Evolutionary conservation across 257 asterid genomes (phyloP).

Genomic region (Striga asiatica): DNA sequence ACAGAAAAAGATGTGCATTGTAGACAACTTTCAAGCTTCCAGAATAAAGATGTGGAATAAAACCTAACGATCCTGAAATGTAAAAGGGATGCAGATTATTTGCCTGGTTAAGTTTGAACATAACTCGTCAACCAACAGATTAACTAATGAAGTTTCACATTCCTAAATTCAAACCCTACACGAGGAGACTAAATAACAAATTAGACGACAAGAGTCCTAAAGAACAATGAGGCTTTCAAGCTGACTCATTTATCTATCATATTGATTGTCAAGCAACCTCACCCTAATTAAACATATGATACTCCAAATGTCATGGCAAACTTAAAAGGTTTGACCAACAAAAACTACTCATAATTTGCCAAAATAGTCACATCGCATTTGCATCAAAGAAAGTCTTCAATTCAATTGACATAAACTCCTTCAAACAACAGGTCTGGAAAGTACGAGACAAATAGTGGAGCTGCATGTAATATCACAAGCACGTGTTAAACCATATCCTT

Average conservation of each 20-base stretch:
- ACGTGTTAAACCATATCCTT: conserved; percentile 2
- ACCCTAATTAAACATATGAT: background rate
- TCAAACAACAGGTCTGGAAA: background rate
- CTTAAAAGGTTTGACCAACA: background rate
- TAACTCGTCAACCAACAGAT: background rate
- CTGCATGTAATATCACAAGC: background rate
- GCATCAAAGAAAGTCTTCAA: background rate
- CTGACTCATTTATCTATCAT: background rate
- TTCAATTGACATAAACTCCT: background rate
- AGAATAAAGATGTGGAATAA: background rate
- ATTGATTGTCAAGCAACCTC: background rate
- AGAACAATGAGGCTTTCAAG: background rate
- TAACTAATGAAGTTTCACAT: background rate
- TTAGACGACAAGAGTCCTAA: background rate
- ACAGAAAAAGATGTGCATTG: background rate
- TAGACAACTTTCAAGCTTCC: background rate
- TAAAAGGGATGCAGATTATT: background rate
- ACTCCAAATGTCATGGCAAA: conserved; percentile 3
- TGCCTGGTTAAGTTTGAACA: background rate
- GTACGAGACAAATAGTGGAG: background rate
- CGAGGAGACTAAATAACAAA: background rate
- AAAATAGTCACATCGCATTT: conserved; percentile 3
- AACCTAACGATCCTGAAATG: background rate
- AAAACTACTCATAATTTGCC: background rate
- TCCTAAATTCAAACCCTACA: background rate